Base-by-base conservation (phyloP, 2,329 filamentous ascomycete species). In the Endothia cerciana region DNA sequence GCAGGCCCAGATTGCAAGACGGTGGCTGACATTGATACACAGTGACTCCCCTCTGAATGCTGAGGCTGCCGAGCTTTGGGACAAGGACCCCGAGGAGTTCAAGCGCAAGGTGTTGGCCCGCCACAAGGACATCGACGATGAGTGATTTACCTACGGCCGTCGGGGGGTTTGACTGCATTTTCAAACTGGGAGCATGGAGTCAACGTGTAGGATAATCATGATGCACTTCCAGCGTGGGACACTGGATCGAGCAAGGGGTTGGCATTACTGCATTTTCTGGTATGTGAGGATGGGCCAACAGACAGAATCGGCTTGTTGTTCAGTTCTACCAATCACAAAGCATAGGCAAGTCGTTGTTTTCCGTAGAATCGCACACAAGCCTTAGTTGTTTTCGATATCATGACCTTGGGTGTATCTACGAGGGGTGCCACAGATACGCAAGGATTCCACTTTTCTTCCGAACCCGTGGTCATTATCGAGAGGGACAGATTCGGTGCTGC, bases 61-160 rank as follows among this genome's bases (percentile, higher is more conserved):
- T 67, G 94, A 99, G 79, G 95, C 95, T 38, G 95, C 96, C 19
- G 92, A 97, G 77, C 85, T 99, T 51, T 99, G 95, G 94, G 94
- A 97, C 77, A 93, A 89, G 72, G 88, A 98, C 76, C 83, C 89
- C 45, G 89, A 87, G 56, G 92, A 97, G 77, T 98, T 95, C 85
- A 93, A 97, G 85, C 87, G 87, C 71, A 90, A 89, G 80, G 87
- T 90, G 41, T 73, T 85, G 69, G 86, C 80, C 59, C 83, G 88
- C 67, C 87, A 90, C 78, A 81, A 82, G 57, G 88, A 90, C 70
- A 77, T 89, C 36, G 88, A 90, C 68, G 88, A 90, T 69, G 87
- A 90, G 72, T 89, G 74, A 71, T 33, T 43, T 47, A 38, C 43
- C 33, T 19, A 40, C 36, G 38, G 57, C 36, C 30, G 33, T 55